A percentile compares a stretch with the other conserved stretches of the same genome.
phyloP scores from a whole-genome alignment of 1,139 yeast species.

The Williopsis jadinii region DNA sequence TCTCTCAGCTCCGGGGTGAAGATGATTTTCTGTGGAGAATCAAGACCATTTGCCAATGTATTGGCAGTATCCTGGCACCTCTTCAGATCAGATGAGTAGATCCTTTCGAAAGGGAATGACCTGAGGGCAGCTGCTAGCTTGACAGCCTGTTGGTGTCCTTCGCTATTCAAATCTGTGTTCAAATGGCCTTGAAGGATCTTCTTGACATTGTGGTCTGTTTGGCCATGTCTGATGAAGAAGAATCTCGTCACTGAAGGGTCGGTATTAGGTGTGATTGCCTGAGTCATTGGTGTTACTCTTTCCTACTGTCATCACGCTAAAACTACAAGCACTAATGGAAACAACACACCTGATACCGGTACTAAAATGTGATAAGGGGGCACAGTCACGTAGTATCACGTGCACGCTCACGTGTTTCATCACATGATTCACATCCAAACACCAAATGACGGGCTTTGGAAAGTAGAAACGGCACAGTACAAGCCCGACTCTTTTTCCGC shows the following conservation, averaged over 20 bases:
- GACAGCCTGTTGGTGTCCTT: conserved; percentile 51
- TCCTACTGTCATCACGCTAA: too few species aligned
- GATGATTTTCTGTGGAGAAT: conserved; percentile 15
- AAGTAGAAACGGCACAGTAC: too few species aligned
- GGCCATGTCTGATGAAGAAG: conserved; percentile 13
- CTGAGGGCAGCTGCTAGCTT: conserved; percentile 34
- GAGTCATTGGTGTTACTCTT: not conserved
- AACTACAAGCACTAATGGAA: too few species aligned
- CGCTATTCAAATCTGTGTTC: conserved; percentile 50
- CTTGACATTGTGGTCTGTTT: conserved; percentile 11
- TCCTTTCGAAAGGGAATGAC: conserved; percentile 38
- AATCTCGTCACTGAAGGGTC: conserved; percentile 4
- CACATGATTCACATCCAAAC: too few species aligned
- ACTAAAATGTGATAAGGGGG: too few species aligned
- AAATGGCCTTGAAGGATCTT: conserved; percentile 15
- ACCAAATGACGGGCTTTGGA: too few species aligned
- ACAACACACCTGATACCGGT: too few species aligned
- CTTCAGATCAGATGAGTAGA: conserved; percentile 52
- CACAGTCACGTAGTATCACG: too few species aligned
- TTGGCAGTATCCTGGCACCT: conserved; percentile 45
- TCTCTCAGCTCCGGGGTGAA: conserved; percentile 49
- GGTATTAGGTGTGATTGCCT: conserved; percentile 3
- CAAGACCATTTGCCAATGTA: conserved; percentile 8
- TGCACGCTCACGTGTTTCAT: too few species aligned
- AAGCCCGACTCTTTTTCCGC: too few species aligned